phyloP scores from a whole-genome alignment of 495 filamentous ascomycete species.

The Achaetomiella virescens region DNA sequence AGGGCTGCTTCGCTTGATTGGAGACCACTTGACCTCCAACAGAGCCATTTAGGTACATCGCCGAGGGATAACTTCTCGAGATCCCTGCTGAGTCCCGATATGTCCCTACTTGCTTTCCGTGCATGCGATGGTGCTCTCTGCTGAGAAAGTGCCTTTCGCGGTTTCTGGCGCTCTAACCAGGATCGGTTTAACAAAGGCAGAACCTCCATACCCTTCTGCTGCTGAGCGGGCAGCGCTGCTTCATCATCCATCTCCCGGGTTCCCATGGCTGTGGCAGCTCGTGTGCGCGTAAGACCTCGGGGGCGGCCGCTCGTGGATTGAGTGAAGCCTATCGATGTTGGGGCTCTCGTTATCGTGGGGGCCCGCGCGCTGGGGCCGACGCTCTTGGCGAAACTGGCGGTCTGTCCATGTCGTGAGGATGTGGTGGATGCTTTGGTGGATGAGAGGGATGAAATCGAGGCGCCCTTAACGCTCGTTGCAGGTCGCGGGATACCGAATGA shows the following conservation, averaged over 20 bases:
- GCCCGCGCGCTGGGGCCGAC: constrained; percentile 49
- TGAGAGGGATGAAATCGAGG: constrained; percentile 18
- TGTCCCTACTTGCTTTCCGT: constrained; percentile 21
- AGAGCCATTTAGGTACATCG: background rate
- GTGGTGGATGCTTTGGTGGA: background rate
- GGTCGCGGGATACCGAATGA: background rate
- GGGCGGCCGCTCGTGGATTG: constrained; percentile 38
- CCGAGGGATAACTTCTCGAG: constrained; percentile 31
- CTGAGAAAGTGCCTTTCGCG: constrained; percentile 24
- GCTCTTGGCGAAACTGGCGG: constrained; percentile 47
- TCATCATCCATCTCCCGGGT: constrained; percentile 41
- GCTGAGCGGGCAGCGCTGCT: constrained; percentile 37
- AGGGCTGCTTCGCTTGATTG: constrained; percentile 10
- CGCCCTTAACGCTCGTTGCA: constrained; percentile 13
- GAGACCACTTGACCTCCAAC: constrained; percentile 38
- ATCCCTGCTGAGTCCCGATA: constrained; percentile 17
- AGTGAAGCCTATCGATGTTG: constrained; percentile 40
- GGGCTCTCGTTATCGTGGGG: constrained; percentile 39
- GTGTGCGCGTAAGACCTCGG: constrained; percentile 32
- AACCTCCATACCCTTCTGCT: constrained; percentile 63
- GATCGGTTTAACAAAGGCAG: constrained; percentile 18
- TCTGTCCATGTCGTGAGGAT: constrained; percentile 29
- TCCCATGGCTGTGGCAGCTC: constrained; percentile 58
- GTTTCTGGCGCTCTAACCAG: constrained; percentile 20
- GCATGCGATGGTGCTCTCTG: constrained; percentile 19